A percentile compares a stretch with the other conserved stretches of the same genome.
These are phyloP conservation scores for Ciborinia camelliae DNA, from an alignment of 2,329 filamentous ascomycete genomes.

Conservation along the genomic window DNA sequence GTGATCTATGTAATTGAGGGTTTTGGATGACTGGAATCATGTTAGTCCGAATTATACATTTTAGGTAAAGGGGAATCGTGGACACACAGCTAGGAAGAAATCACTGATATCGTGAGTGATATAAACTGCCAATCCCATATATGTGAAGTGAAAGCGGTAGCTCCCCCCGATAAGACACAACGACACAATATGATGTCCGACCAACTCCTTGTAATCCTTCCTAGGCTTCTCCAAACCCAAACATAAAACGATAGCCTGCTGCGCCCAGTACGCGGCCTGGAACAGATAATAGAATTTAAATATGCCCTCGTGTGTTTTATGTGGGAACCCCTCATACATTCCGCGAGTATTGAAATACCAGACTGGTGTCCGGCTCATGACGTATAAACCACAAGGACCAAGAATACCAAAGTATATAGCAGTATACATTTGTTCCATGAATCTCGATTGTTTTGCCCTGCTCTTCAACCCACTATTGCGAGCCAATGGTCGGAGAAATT, in stretches of 20 bases:
- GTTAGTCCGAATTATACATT: neutral
- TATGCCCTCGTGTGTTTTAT: constrained; percentile 70
- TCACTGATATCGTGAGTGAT: constrained; percentile 92
- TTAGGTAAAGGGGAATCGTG: neutral
- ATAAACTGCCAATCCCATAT: constrained; percentile 89
- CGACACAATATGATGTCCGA: constrained; percentile 87
- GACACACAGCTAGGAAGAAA: constrained; percentile 84
- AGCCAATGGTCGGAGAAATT: constrained; percentile 75
- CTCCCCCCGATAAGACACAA: constrained; percentile 77
- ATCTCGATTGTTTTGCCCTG: constrained; percentile 77
- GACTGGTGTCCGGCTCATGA: constrained; percentile 83
- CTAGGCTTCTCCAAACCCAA: constrained; percentile 86
- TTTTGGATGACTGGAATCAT: constrained; percentile 70
- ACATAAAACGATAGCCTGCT: constrained; percentile 87
- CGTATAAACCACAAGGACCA: constrained; percentile 79
- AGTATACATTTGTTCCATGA: constrained; percentile 96
- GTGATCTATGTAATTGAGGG: constrained; percentile 84
- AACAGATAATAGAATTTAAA: constrained; percentile 97
- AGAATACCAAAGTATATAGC: constrained; percentile 83
- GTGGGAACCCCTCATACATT: constrained; percentile 89
- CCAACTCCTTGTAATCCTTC: constrained; percentile 92
- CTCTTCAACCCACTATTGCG: constrained; percentile 64
- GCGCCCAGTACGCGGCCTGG: constrained; percentile 90
- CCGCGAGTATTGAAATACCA: constrained; percentile 93
- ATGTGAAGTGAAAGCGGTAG: constrained; percentile 95